These are phyloP conservation scores for Coniferiporia sulphurascens DNA, from an alignment of 1,284 basidiomycete genomes.

Conservation along the genomic window DNA sequence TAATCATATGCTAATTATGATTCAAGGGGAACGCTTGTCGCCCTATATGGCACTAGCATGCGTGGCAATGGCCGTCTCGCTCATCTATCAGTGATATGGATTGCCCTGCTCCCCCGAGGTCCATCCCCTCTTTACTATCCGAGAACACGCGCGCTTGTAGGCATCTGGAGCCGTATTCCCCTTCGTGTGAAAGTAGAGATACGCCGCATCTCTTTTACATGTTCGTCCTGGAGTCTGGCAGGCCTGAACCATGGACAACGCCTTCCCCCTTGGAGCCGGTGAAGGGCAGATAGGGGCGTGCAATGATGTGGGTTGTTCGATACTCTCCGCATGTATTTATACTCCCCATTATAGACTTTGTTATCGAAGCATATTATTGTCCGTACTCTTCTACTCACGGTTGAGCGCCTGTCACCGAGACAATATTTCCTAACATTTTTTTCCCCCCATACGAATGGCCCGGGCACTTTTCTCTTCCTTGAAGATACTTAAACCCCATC, in stretches of 20 bases:
- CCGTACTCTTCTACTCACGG: too few relatives aligned
- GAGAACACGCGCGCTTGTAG: too few relatives aligned
- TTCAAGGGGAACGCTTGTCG: constrained; percentile 71
- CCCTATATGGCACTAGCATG: constrained; percentile 82
- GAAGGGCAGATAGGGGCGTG: background rate
- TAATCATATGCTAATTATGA: background rate
- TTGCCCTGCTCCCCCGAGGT: background rate
- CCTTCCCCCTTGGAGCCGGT: background rate
- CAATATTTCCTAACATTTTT: too few relatives aligned
- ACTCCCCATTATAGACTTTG: background rate
- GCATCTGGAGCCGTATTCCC: too few relatives aligned
- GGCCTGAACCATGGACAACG: background rate
- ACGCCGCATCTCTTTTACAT: background rate
- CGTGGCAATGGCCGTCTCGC: constrained; percentile 71
- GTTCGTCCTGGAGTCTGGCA: background rate
- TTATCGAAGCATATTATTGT: too few relatives aligned
- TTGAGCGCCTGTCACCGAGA: too few relatives aligned
- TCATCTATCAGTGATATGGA: constrained; percentile 38
- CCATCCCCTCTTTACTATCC: background rate
- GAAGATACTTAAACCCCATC: too few relatives aligned
- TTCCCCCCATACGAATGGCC: too few relatives aligned
- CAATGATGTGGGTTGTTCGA: background rate
- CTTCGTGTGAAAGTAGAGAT: background rate
- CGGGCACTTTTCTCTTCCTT: too few relatives aligned
- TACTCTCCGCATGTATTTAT: background rate